Percentiles rank a stretch among this genome's conserved stretches.
These are phyloP conservation scores for Trypanosoma mega DNA, from an alignment of 208 protist genomes.

Conservation along the genomic window DNA sequence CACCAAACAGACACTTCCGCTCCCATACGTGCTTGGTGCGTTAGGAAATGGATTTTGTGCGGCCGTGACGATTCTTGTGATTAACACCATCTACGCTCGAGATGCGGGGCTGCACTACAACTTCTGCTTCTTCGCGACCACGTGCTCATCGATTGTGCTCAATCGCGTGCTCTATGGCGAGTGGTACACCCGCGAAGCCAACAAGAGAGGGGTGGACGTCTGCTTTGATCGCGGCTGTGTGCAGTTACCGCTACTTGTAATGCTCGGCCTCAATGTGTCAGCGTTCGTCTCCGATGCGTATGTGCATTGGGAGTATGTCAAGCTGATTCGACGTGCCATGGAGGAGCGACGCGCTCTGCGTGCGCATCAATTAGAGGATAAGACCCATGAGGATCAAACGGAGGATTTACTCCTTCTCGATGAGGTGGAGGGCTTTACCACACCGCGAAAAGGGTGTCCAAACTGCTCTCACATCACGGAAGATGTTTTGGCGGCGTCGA, in stretches of 20 bases:
- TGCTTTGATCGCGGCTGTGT: constrained; percentile 25
- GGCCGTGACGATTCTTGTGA: constrained; percentile 23
- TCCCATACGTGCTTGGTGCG: constrained; percentile 28
- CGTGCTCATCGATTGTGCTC: constrained; percentile 23
- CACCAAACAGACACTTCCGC: constrained; percentile 33
- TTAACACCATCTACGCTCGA: constrained; percentile 30
- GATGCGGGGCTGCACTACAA: constrained; percentile 35
- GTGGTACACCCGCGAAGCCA: constrained; percentile 24
- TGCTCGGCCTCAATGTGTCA: constrained; percentile 15
- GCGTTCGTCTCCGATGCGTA: constrained; percentile 19
- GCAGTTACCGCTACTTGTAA: constrained; percentile 18
- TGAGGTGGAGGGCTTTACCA: too few species aligned
- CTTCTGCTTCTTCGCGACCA: constrained; percentile 34
- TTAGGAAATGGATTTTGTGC: constrained; percentile 27
- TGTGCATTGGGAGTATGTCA: constrained; percentile 22
- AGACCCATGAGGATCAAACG: background rate
- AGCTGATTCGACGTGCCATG: constrained; percentile 5
- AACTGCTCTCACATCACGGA: too few species aligned
- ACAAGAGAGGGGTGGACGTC: constrained; percentile 8
- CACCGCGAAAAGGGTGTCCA: too few species aligned
- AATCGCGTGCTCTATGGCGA: constrained; percentile 33
- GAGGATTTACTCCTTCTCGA: background rate
- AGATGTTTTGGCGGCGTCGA: too few species aligned
- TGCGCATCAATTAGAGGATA: too few species aligned
- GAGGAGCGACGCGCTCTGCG: background rate